A percentile compares a stretch with the other conserved stretches of the same genome.
Evolutionary conservation across 805 yeast genomes (phyloP).

Genomic region (Wickerhamiella spandovensis): DNA sequence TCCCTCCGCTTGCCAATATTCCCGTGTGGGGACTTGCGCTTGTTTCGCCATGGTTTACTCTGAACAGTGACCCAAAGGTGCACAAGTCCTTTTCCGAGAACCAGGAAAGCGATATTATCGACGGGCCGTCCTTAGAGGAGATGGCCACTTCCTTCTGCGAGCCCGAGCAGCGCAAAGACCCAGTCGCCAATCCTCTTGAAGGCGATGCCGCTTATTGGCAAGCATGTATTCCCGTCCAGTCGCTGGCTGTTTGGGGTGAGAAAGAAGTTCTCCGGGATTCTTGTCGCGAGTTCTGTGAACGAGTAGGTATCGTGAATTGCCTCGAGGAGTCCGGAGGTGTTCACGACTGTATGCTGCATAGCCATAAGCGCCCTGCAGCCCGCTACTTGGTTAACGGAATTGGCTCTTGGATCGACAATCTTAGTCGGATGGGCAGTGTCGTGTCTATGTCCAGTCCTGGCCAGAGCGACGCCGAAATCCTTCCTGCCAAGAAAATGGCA

Average conservation of each 20-base stretch:
- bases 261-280: slow-evolving; percentile 7
- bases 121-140: background rate
- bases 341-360: slow-evolving; percentile 8
- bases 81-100: background rate
- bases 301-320: background rate
- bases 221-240: slow-evolving; percentile 4
- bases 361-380: background rate
- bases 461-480: background rate
- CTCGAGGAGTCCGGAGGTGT: slow-evolving; percentile 9
- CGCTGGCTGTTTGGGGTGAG: slow-evolving; percentile 7
- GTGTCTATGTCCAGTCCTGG: background rate
- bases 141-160: slow-evolving; percentile 3
- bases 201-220: slow-evolving; percentile 5
- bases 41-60: slow-evolving; percentile 11
- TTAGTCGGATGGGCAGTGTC: background rate
- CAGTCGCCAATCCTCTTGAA: slow-evolving; percentile 1
- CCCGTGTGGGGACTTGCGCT: slow-evolving; percentile 6
- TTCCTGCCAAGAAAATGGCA: background rate
- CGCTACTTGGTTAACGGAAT: background rate
- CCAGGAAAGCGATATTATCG: slow-evolving; percentile 3
- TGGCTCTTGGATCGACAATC: background rate
- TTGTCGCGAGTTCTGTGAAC: slow-evolving; percentile 2
- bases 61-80: background rate
- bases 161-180: background rate
- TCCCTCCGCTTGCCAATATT: background rate